Evolutionary conservation across 371 early-diverging fungal species (phyloP), one percentile per base, ranked within the genome.

Genomic region (Actinomortierella wolfii): DNA sequence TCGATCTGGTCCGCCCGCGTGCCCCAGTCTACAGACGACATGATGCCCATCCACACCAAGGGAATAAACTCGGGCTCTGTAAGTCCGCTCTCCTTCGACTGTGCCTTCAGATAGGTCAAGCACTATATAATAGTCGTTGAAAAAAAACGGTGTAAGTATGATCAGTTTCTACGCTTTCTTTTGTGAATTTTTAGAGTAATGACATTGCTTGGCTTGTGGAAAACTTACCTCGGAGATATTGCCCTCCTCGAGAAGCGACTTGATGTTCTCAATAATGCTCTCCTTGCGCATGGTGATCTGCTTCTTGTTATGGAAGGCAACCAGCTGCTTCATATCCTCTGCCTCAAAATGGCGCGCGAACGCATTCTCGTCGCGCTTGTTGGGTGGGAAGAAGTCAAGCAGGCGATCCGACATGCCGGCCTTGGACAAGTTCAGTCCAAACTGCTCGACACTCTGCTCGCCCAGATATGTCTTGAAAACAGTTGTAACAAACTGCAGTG

Each of bases 331-430:
- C 87, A 96, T 88, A 52, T 93, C 94, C 73, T 94, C 92, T 43
- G 89, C 92, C 76, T 93, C 94, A 79, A 95, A 95, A 78, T 95
- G 95, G 51, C 92, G 91, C 39, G 86, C 88, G 64, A 96, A 86
- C 76, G 90, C 89, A 55, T 94, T 92, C 64, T 92, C 93, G 68
- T 88, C 88, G 59, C 94, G 87, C 83, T 94, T 94, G 81, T 88
- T 92, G 54, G 89, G 89, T 54, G 97, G 97, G 88, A 95, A 95
- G 61, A 96, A 92, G 49, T 94, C 94, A 53, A 88, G 78, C 51
- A 96, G 84, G 62, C 85, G 86, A 50, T 79, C 76, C 66, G 91
- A 89, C 69, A 95, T 78, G 40, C 89, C 90, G 50, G 88, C 80
- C 64, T 84, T 86, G 65, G 79, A 78, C 57, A 96, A 81, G 43